These are phyloP conservation scores for Mortierella sp. DNA, from an alignment of 371 early-diverging fungal genomes.

Conservation along the genomic window DNA sequence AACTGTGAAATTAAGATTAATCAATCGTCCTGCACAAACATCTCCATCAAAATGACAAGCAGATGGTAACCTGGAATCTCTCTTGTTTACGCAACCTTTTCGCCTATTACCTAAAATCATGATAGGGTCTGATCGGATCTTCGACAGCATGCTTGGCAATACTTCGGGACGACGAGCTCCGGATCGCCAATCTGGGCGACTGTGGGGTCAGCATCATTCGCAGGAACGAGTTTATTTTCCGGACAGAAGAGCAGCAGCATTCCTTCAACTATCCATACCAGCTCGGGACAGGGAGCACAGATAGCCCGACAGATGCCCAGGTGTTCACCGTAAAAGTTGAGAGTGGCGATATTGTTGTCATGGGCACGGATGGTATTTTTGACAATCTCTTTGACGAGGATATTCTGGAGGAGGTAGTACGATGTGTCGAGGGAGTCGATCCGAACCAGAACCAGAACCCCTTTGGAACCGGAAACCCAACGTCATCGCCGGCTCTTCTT, in stretches of 20 bases:
- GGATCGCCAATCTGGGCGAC: conserved; percentile 95
- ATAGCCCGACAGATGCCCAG: conserved; percentile 80
- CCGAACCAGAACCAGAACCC: conserved; percentile 55
- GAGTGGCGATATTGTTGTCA: conserved; percentile 82
- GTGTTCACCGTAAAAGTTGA: conserved; percentile 85
- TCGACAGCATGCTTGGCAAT: conserved; percentile 92
- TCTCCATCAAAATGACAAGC: not conserved
- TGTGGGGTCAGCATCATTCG: conserved; percentile 92
- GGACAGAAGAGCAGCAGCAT: conserved; percentile 93
- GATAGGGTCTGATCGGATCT: conserved; percentile 82
- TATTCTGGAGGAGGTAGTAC: conserved; percentile 80
- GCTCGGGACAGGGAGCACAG: conserved; percentile 77
- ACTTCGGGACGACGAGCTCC: conserved; percentile 90
- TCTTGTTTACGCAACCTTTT: not conserved
- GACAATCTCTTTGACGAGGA: conserved; percentile 89
- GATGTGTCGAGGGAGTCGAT: conserved; percentile 66
- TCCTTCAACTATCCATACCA: conserved; percentile 89
- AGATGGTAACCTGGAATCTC: not conserved
- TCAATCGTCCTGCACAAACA: not conserved
- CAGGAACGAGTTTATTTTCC: conserved; percentile 86
- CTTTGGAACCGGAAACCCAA: conserved; percentile 66
- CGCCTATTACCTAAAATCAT: not conserved
- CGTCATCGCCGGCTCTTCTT: conserved; percentile 70
- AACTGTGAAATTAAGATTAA: not conserved
- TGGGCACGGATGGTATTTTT: conserved; percentile 86